phyloP scores from a whole-genome alignment of 73 alveolate genomes.

The Paramecium pentaurelia region DNA sequence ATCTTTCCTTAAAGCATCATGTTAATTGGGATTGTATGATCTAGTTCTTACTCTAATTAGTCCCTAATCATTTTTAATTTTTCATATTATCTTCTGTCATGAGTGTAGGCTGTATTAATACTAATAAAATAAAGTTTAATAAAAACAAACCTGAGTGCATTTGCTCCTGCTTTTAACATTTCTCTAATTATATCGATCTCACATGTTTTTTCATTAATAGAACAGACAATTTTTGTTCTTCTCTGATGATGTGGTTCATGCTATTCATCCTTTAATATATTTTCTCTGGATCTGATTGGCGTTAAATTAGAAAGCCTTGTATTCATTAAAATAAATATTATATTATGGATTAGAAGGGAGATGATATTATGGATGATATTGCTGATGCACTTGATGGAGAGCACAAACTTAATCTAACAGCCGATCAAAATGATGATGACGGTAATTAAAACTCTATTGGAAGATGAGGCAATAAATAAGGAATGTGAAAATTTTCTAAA shows the following conservation, averaged over 20 bases:
- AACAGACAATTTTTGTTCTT: constrained; percentile 23
- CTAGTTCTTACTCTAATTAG: background rate
- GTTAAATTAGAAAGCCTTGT: background rate
- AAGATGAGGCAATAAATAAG: constrained; percentile 2
- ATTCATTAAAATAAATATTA: constrained; percentile 5
- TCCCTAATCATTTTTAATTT: background rate
- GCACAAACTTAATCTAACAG: constrained; percentile 26
- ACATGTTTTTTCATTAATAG: constrained; percentile 5
- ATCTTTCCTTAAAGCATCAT: constrained; percentile 28
- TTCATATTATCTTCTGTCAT: background rate
- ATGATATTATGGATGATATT: constrained; percentile 3
- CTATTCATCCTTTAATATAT: background rate
- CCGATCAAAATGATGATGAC: constrained; percentile 44
- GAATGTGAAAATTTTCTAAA: constrained; percentile 10
- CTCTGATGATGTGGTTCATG: background rate
- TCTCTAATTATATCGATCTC: constrained; percentile 15
- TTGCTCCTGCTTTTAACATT: constrained; percentile 33
- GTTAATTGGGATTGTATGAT: constrained; percentile 26
- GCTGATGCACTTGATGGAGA: constrained; percentile 16
- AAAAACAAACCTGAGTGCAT: background rate
- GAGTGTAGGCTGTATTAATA: background rate
- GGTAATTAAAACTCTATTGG: background rate
- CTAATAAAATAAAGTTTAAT: background rate
- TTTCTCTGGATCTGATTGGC: background rate
- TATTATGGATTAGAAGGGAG: background rate